Base-by-base conservation (phyloP, 1,284 basidiomycete species). In the Trametes versicolor region DNA sequence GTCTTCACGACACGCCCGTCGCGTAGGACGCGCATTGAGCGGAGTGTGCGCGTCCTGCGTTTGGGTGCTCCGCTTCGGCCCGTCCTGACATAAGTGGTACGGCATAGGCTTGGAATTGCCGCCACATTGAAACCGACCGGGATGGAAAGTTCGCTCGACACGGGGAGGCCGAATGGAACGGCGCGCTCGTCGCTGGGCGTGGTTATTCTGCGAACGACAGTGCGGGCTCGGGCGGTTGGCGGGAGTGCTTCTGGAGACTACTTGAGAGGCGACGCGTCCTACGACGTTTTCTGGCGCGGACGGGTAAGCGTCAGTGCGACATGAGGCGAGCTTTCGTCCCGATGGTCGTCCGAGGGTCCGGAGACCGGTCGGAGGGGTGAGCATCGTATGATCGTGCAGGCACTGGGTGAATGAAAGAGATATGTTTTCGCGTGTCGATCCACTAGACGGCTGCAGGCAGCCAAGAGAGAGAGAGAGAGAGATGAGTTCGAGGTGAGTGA, bases 191-290 rank as follows among this genome's bases (percentile, higher is more conserved):
- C 41, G 41, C 41, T 17, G 41, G 19, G 21, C 25, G 53, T 21
- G 34, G 56, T 32, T 25, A 17, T 17, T 47, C 32, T 45, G 15
- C 25, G 43, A 39, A 37, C 32, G 36, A 9, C 39, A 25, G 43
- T 10, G 19, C 13, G 55, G 19, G 32, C 45, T 48, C 32, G 13
- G 21, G 19, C 41, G 49, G 49, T n/a, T 13, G 25, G 58, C 39
- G 29, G 43, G 51, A 43, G 45, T 45, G 41, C 34, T 50, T 60
- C 41, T 29, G 36, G n/a, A 19, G 23, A 27, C 10, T 49, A 27
- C 54, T 62, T 57, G 61, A 62, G 61, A 21, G 29, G 29, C 49
- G 54, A 29, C 61, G 48, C n/a, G 48, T 62, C 57, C 61, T 47
- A 57, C 49, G 55, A 52, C 49, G 17, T 21, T 8, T 62, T 62